Evolutionary conservation across 495 filamentous ascomycete species (phyloP).

Genomic region (Xylaria nigripes): DNA sequence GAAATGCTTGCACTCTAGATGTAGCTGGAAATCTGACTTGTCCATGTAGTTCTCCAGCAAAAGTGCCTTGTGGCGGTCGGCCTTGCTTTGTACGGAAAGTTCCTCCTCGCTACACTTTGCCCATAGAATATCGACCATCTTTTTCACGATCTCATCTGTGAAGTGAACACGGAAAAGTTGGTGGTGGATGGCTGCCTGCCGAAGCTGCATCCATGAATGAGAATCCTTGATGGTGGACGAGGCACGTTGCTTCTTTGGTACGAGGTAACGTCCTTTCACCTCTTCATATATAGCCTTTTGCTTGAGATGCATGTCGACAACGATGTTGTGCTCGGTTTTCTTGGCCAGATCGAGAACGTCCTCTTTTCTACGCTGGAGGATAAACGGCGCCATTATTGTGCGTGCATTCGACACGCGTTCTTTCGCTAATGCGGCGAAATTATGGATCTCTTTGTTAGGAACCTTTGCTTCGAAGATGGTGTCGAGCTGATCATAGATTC

Average conservation of each 20-base stretch:
- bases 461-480: constrained; percentile 86
- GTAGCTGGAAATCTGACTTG: constrained; percentile 68
- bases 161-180: constrained; percentile 78
- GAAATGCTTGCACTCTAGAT: constrained; percentile 66
- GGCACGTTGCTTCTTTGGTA: constrained; percentile 24
- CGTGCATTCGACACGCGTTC: constrained; percentile 80
- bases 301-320: constrained; percentile 62
- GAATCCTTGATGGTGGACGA: constrained; percentile 26
- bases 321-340: constrained; percentile 71
- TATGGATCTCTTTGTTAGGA: constrained; percentile 63
- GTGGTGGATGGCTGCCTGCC: constrained; percentile 89
- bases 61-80: constrained; percentile 57
- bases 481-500: constrained; percentile 60
- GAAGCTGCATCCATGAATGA: constrained; percentile 87
- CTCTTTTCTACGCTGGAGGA: constrained; percentile 85
- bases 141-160: constrained; percentile 58
- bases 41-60: constrained; percentile 57
- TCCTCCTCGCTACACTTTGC: constrained; percentile 40
- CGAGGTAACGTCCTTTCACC: constrained; percentile 29
- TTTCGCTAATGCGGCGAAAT: constrained; percentile 68
- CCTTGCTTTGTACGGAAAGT: constrained; percentile 40
- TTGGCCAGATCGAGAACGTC: constrained; percentile 84
- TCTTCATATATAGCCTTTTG: constrained; percentile 66
- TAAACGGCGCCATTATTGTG: constrained; percentile 90
- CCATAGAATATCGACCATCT: constrained; percentile 70